phyloP scores from a whole-genome alignment of 2,329 filamentous ascomycete species.

The Penicillium brevicompactum region DNA sequence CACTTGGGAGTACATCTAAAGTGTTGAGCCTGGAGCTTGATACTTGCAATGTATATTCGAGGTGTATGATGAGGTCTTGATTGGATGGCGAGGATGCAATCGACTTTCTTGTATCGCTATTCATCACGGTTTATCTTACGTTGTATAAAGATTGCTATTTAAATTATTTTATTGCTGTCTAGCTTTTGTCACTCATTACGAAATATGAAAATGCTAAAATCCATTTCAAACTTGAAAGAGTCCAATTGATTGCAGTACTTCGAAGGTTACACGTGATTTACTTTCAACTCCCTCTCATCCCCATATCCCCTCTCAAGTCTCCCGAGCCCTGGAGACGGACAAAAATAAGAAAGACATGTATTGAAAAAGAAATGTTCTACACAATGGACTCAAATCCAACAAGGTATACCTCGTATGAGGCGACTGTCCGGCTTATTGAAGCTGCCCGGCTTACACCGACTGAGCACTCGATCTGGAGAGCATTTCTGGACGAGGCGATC shows the following conservation, averaged over 20 bases:
- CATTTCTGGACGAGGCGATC: slow-evolving; percentile 1
- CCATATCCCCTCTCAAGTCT: no score
- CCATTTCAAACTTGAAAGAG: neutral
- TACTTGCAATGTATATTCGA: neutral
- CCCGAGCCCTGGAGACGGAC: no score
- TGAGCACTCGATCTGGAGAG: slow-evolving; percentile 9
- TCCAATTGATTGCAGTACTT: no score
- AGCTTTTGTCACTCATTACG: neutral
- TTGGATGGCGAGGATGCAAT: neutral
- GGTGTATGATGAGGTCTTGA: neutral
- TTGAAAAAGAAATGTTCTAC: no score
- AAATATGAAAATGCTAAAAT: neutral
- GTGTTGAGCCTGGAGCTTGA: neutral
- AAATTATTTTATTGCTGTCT: neutral
- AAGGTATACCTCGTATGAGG: slow-evolving; percentile 14
- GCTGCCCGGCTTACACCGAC: slow-evolving; percentile 4
- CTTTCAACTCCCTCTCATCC: no score
- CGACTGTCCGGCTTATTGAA: slow-evolving; percentile 1
- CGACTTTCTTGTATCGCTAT: neutral
- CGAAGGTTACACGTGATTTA: no score
- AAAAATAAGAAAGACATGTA: no score
- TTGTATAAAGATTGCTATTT: neutral
- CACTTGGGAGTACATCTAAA: slow-evolving; percentile 45
- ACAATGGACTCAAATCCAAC: slow-evolving; percentile 18
- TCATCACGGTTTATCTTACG: neutral